Evolutionary conservation across 345 rosid species (phyloP).

Genomic region (Linum lewisii): DNA sequence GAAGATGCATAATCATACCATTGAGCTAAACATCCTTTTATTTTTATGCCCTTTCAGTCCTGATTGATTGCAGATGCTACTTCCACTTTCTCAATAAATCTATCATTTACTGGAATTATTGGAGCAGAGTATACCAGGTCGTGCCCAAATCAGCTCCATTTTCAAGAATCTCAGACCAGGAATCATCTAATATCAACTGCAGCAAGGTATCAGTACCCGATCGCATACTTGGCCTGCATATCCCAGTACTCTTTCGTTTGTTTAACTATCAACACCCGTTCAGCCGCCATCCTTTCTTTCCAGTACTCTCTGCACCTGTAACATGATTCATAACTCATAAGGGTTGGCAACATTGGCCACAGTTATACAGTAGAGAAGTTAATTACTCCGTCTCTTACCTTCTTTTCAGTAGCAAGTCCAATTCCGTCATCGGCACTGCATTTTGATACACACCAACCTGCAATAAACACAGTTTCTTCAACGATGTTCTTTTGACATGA

Average conservation of each 20-base stretch:
- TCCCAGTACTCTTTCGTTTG: slow-evolving; percentile 76
- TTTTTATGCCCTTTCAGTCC: too few species aligned
- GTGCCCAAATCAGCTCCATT: too few species aligned
- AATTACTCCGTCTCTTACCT: slow-evolving; percentile 28
- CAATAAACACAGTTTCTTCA: background rate
- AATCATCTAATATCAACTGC: too few species aligned
- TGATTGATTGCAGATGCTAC: too few species aligned
- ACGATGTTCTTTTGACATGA: background rate
- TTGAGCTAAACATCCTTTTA: too few species aligned
- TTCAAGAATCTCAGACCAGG: too few species aligned
- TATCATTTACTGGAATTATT: too few species aligned
- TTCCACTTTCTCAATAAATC: too few species aligned
- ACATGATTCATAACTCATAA: slow-evolving; percentile 1
- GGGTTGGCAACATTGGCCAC: background rate
- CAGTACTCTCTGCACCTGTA: slow-evolving; percentile 65
- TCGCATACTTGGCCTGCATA: slow-evolving; percentile 39
- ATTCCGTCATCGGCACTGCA: slow-evolving; percentile 67
- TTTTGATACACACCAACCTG: slow-evolving; percentile 71
- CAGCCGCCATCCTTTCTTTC: slow-evolving; percentile 50
- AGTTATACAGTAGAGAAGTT: background rate
- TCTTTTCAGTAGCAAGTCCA: slow-evolving; percentile 55
- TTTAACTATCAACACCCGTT: slow-evolving; percentile 58
- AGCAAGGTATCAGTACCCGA: slow-evolving; percentile 30
- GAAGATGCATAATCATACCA: too few species aligned
- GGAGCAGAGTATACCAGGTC: too few species aligned